These are phyloP conservation scores for Brasenia schreberi DNA, from an alignment of 164 flowering plant genomes.

Conservation along the genomic window DNA sequence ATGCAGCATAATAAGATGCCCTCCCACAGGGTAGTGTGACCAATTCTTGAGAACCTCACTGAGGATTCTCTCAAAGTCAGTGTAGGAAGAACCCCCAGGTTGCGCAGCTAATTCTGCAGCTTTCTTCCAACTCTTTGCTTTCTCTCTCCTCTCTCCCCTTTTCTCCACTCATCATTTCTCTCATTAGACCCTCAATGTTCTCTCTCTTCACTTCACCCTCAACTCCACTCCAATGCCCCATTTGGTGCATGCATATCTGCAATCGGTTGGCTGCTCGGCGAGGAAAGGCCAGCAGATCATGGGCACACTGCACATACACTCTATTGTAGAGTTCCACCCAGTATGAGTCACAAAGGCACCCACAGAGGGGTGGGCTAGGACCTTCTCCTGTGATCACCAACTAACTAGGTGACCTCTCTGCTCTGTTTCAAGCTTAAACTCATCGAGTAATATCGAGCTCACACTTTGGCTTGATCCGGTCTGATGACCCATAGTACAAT, in stretches of 20 bases:
- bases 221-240: slow-evolving; percentile 21
- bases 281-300: slow-evolving; percentile 25
- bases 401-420: slow-evolving; percentile 5
- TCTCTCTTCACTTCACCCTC: slow-evolving; percentile 11
- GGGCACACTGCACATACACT: slow-evolving; percentile 15
- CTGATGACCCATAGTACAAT: slow-evolving; percentile 40
- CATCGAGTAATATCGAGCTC: slow-evolving; percentile 5
- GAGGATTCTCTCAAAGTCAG: slow-evolving; percentile 5
- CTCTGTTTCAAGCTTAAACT: slow-evolving; percentile 5
- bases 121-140: slow-evolving; percentile 12
- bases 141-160: slow-evolving; percentile 15
- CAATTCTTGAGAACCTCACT: not conserved
- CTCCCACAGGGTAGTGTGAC: not conserved
- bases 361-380: slow-evolving; percentile 22
- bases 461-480: slow-evolving; percentile 33
- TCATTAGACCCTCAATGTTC: slow-evolving; percentile 15
- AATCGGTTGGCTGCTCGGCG: slow-evolving; percentile 15
- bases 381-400: slow-evolving; percentile 31
- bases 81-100: slow-evolving; percentile 10
- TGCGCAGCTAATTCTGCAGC: slow-evolving; percentile 8
- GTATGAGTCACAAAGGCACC: slow-evolving; percentile 26
- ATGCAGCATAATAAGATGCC: no score
- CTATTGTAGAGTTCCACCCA: slow-evolving; percentile 26
- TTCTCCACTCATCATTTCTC: slow-evolving; percentile 19
- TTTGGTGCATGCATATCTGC: slow-evolving; percentile 8